Evolutionary conservation across 1,284 basidiomycete genomes (phyloP).

Genomic region (Heterobasidion parviporum): DNA sequence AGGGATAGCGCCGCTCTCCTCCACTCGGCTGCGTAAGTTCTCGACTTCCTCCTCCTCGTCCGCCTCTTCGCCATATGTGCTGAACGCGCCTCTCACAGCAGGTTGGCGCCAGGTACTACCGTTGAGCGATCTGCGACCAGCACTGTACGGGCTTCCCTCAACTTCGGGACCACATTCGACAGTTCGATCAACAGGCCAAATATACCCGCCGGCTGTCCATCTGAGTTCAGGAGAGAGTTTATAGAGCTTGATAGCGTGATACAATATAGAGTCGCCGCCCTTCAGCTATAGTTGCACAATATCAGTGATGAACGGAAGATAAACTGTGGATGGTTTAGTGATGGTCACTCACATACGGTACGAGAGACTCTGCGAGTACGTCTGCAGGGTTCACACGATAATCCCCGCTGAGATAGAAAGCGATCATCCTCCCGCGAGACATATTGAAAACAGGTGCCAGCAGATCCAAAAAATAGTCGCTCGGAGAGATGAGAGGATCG

Average conservation of each 20-base stretch:
- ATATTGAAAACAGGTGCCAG: slow-evolving; percentile 62
- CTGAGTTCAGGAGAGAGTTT: slow-evolving; percentile 66
- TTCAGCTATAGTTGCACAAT: slow-evolving; percentile 44
- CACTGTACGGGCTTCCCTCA: slow-evolving; percentile 24
- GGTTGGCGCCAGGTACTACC: slow-evolving; percentile 20
- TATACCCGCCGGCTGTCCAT: slow-evolving; percentile 72
- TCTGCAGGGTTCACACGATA: slow-evolving; percentile 71
- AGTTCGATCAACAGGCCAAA: slow-evolving; percentile 67
- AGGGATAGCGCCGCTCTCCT: slow-evolving; percentile 59
- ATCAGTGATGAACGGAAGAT: background rate
- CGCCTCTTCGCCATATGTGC: slow-evolving; percentile 21
- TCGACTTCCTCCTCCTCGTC: slow-evolving; percentile 38
- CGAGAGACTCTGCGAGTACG: slow-evolving; percentile 56
- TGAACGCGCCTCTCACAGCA: slow-evolving; percentile 37
- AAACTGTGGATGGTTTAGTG: background rate
- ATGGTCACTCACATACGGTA: slow-evolving; percentile 50
- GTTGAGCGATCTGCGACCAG: slow-evolving; percentile 23
- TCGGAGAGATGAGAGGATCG: slow-evolving; percentile 61
- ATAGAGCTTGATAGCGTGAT: slow-evolving; percentile 68
- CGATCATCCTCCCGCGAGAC: slow-evolving; percentile 60
- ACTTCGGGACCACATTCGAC: slow-evolving; percentile 52
- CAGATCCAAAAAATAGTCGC: slow-evolving; percentile 62
- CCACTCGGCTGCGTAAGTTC: slow-evolving; percentile 44
- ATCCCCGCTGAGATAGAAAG: slow-evolving; percentile 60
- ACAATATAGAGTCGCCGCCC: slow-evolving; percentile 65